A percentile compares a stretch with the other conserved stretches of the same genome.
Evolutionary conservation across 2,329 filamentous ascomycete species (phyloP).

Genomic region (Fusarium anthophilum): DNA sequence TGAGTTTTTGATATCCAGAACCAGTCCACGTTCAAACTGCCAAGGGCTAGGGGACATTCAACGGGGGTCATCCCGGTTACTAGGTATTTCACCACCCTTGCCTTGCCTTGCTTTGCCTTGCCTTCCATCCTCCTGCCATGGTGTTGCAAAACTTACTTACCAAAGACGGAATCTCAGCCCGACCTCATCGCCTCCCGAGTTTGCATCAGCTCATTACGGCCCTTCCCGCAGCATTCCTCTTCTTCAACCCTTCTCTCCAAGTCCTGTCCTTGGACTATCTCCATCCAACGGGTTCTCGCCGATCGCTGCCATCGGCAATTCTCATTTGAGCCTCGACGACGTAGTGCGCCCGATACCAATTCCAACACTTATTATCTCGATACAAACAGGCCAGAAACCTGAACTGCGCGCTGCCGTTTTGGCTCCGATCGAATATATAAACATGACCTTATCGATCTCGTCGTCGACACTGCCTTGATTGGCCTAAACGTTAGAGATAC

Average conservation of each 20-base stretch:
- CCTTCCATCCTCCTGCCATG: neutral
- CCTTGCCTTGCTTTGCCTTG: constrained; percentile 13
- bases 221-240: constrained; percentile 37
- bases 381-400: constrained; percentile 25
- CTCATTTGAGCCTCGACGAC: constrained; percentile 1
- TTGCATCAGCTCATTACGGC: constrained; percentile 42
- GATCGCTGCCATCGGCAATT: neutral
- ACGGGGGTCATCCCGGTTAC: constrained; percentile 41
- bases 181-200: constrained; percentile 33
- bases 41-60: constrained; percentile 24
- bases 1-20: constrained; percentile 29
- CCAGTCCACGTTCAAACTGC: constrained; percentile 13
- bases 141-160: constrained; percentile 19
- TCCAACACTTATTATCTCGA: neutral
- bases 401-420: constrained; percentile 36
- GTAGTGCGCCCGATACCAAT: neutral
- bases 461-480: constrained; percentile 45
- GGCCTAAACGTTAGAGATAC: constrained; percentile 38
- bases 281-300: constrained; percentile 3
- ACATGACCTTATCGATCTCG: constrained; percentile 46
- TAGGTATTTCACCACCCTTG: constrained; percentile 34
- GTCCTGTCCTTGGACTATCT: constrained; percentile 18
- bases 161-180: constrained; percentile 31
- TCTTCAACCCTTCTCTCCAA: constrained; percentile 21
- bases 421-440: constrained; percentile 37